Conservation (phyloP, 768 basidiomycete species). For the Pulveroboletus sp. region DNA sequence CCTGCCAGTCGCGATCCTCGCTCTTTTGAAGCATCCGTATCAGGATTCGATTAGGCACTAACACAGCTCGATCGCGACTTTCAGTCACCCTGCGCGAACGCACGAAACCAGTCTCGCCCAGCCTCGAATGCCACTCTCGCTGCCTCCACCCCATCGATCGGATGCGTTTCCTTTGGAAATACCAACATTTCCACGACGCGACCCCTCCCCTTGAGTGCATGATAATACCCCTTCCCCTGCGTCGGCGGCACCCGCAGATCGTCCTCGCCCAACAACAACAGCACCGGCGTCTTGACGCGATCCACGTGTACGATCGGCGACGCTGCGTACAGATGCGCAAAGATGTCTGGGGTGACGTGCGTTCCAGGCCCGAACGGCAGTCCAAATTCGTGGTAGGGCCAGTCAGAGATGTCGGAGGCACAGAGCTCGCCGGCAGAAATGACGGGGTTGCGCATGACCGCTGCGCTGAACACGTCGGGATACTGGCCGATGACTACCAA, state of each 20-base stretch:
- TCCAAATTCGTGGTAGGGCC: slow-evolving; percentile 46
- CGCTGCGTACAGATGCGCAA: slow-evolving; percentile 39
- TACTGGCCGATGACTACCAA: slow-evolving; percentile 56
- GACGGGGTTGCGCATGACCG: slow-evolving; percentile 66
- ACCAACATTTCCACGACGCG: slow-evolving; percentile 52
- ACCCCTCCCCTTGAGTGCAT: slow-evolving; percentile 50
- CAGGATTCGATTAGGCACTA: no score
- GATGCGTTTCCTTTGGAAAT: slow-evolving; percentile 61
- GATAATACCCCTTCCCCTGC: slow-evolving; percentile 62
- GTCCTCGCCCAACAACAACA: slow-evolving; percentile 55
- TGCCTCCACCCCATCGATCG: slow-evolving; percentile 61
- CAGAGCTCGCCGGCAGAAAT: slow-evolving; percentile 55
- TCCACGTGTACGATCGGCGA: slow-evolving; percentile 58
- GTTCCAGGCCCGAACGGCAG: slow-evolving; percentile 32
- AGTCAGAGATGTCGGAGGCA: slow-evolving; percentile 66
- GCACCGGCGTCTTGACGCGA: slow-evolving; percentile 47
- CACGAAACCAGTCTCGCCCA: slow-evolving; percentile 46
- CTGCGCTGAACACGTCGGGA: slow-evolving; percentile 59
- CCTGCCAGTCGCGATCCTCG: no score
- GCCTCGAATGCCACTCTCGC: slow-evolving; percentile 52
- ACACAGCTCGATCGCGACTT: no score
- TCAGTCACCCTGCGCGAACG: slow-evolving; percentile 13
- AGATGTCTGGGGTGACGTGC: slow-evolving; percentile 44
- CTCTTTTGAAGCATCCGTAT: no score
- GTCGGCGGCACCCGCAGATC: slow-evolving; percentile 62